phyloP scores from a whole-genome alignment of 257 asterid species.

The Scutellaria barbata region DNA sequence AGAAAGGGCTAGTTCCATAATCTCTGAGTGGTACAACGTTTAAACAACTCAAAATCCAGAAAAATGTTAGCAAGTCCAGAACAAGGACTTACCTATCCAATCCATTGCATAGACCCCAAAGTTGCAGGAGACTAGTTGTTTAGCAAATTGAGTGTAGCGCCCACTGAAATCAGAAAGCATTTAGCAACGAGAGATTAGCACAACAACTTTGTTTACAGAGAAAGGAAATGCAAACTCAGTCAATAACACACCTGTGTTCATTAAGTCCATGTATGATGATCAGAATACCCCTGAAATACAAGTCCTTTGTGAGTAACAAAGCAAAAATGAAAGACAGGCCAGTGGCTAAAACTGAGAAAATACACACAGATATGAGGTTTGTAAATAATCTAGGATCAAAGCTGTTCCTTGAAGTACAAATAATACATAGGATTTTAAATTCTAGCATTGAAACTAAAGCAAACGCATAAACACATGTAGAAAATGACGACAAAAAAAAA shows the following conservation, averaged over 20 bases:
- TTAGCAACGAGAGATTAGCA: constrained; percentile 27
- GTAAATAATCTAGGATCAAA: constrained; percentile 30
- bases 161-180: constrained; percentile 65
- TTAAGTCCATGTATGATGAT: constrained; percentile 95
- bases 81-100: constrained; percentile 76
- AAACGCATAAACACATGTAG: not conserved
- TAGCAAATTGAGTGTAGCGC: constrained; percentile 83
- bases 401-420: not conserved
- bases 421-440: too few relatives aligned
- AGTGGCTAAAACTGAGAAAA: constrained; percentile 18
- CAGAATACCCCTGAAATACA: constrained; percentile 80
- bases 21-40: not conserved
- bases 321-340: constrained; percentile 26
- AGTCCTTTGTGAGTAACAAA: constrained; percentile 27
- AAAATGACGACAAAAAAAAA: not conserved
- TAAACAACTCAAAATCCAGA: constrained; percentile 10
- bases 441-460: not conserved
- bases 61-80: not conserved
- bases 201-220: constrained; percentile 12
- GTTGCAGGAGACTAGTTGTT: constrained; percentile 70
- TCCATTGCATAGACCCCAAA: constrained; percentile 97
- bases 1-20: constrained; percentile 13
- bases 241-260: constrained; percentile 77
- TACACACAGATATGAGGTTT: not conserved
- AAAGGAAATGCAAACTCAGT: constrained; percentile 15